Evolutionary conservation across 202 grass and related monocot species (phyloP), one percentile per base, ranked within the genome.

Genomic region (Digitaria exilis): DNA sequence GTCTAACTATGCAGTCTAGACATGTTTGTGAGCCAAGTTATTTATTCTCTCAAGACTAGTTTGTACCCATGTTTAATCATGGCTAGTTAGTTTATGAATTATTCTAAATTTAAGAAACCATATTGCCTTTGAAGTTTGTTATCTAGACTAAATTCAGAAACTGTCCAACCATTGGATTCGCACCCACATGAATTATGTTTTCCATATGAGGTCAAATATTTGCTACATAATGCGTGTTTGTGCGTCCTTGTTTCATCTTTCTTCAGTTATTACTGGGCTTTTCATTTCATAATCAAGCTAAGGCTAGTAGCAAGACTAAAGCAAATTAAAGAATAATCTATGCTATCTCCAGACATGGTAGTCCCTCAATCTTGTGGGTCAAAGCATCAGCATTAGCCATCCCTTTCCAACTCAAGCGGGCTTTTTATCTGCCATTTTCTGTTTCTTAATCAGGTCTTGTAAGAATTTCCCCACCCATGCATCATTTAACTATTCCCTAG

Each of bases 311-410:
- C 4, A 17, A 65, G 7, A 45, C 34, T 55, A 72, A 71, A 65
- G 30, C 50, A 72, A 26, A 56, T 60, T 66, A 78, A 59, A 71
- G 24, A 83, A 83, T 70, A 6, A 77, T 82, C 4, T 83, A 51
- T 69, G 42, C 41, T 50, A 30, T 9, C 16, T 30, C n/a, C 21
- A 22, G 16, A 32, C 63, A 67, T 68, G 69, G 60, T 80, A 69
- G 29, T 13, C 28, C 30, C 51, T 60, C 77, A 30, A 57, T 39
- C 69, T 10, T 75, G 49, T 61, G 17, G 5, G 65, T 78, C 56
- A 71, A 83, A 81, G 49, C 55, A 64, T 64, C 64, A 87, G 77
- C 43, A 77, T 64, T 82, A 65, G 48, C 74, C 21, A 37, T 72
- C 42, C 55, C 28, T 48, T 71, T 82, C 76, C 44, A 69, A 71